These are phyloP conservation scores for Geosmithia morbida DNA, from an alignment of 2,329 filamentous ascomycete genomes.

Conservation along the genomic window DNA sequence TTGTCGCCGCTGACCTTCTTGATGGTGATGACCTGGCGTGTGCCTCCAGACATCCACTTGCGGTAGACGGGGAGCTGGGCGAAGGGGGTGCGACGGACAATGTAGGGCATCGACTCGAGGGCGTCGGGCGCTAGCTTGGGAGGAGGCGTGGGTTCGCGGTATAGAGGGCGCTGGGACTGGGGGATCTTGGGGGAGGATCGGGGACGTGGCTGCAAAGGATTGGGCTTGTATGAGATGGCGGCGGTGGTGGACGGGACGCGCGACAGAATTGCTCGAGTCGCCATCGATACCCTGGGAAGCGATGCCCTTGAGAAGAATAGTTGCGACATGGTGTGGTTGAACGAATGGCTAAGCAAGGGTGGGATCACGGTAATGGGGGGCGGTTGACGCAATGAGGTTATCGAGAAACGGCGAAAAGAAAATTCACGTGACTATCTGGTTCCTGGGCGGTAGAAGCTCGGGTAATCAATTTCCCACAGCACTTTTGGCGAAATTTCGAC, in stretches of 20 bases:
- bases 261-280: neutral
- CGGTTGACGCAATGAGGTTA: neutral
- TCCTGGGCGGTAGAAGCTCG: constrained; percentile 16
- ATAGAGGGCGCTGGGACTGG: constrained; percentile 1
- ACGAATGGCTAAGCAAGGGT: neutral
- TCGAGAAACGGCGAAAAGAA: constrained; percentile 15
- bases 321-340: constrained; percentile 2
- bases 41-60: constrained; percentile 59
- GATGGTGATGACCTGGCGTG: constrained; percentile 57
- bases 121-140: constrained; percentile 15
- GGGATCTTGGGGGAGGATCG: constrained; percentile 2
- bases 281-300: neutral
- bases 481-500: constrained; percentile 24
- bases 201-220: constrained; percentile 1
- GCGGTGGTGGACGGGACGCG: neutral
- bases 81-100: constrained; percentile 55
- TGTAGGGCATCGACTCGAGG: constrained; percentile 36
- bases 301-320: constrained; percentile 1
- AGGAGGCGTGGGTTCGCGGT: constrained; percentile 10
- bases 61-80: constrained; percentile 68
- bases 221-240: constrained; percentile 1
- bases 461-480: constrained; percentile 15
- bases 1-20: constrained; percentile 69
- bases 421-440: constrained; percentile 20
- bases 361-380: neutral